phyloP scores from a whole-genome alignment of 768 basidiomycete genomes.

The Psilocybe sp. region DNA sequence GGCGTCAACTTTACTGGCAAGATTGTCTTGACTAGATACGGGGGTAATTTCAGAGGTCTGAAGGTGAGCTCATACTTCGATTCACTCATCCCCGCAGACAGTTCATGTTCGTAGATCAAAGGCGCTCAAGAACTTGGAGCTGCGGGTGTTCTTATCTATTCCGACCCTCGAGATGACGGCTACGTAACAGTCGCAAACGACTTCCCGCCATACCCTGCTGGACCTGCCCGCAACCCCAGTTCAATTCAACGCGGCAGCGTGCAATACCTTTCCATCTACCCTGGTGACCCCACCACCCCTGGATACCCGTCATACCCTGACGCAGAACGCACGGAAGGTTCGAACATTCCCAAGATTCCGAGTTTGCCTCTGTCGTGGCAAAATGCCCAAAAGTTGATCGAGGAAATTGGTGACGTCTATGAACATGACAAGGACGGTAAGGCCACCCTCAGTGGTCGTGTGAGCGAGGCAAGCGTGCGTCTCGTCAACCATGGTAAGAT shows the following conservation, averaged over 20 bases:
- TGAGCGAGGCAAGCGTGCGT: conserved; percentile 46
- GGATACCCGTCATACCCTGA: conserved; percentile 85
- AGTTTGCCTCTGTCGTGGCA: conserved; percentile 89
- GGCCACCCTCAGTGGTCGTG: conserved; percentile 41
- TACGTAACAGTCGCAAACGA: conserved; percentile 74
- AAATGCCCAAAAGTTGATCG: conserved; percentile 71
- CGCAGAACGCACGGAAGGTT: conserved; percentile 56
- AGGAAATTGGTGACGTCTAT: conserved; percentile 45
- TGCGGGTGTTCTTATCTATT: conserved; percentile 75
- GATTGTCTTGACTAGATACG: conserved; percentile 79
- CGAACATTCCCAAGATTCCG: conserved; percentile 71
- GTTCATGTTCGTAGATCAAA: conserved; percentile 50
- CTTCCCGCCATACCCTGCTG: conserved; percentile 74
- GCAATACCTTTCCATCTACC: conserved; percentile 62
- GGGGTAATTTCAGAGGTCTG: conserved; percentile 76
- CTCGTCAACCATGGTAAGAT: conserved; percentile 53
- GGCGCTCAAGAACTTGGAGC: conserved; percentile 84
- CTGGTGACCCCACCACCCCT: conserved; percentile 84
- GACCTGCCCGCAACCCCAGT: conserved; percentile 83
- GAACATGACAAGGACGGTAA: conserved; percentile 22
- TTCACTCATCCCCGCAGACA: conserved; percentile 6
- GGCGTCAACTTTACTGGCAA: conserved; percentile 77
- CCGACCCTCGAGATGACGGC: conserved; percentile 85
- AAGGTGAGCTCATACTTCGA: conserved; percentile 49
- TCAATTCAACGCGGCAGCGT: conserved; percentile 86